These are phyloP conservation scores for Ilyonectria sp. DNA, from an alignment of 2,329 filamentous ascomycete genomes.

Conservation along the genomic window DNA sequence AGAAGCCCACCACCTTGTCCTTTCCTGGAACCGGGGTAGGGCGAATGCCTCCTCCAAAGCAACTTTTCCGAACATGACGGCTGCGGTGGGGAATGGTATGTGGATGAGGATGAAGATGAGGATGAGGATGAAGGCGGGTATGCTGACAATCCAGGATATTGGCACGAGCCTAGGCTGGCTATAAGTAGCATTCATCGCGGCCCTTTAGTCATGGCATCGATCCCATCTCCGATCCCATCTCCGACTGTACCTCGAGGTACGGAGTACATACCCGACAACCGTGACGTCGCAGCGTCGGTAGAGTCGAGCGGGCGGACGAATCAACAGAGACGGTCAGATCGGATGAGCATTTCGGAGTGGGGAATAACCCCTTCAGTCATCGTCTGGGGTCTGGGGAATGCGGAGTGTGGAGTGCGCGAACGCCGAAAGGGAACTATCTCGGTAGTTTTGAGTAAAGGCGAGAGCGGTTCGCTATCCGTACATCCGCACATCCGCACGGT, in stretches of 20 bases:
- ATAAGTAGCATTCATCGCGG: constrained; percentile 7
- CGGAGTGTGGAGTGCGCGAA: too few species aligned
- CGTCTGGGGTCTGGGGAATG: neutral
- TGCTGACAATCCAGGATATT: neutral
- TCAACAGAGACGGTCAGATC: neutral
- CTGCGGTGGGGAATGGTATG: neutral
- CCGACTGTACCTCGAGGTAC: neutral
- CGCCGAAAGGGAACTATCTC: too few species aligned
- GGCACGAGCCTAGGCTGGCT: neutral
- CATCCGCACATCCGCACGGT: too few species aligned
- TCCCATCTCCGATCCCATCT: neutral
- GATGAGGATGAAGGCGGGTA: neutral
- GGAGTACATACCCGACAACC: neutral
- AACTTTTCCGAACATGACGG: constrained; percentile 71
- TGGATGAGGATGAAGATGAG: neutral
- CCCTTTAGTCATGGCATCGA: neutral
- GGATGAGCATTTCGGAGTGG: neutral
- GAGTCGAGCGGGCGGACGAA: neutral
- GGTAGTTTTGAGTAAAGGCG: too few species aligned
- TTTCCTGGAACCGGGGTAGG: constrained; percentile 71
- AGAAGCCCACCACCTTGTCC: constrained; percentile 73
- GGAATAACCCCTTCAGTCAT: neutral
- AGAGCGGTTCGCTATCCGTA: too few species aligned
- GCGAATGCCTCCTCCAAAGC: constrained; percentile 75
- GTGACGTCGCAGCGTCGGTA: neutral